Base-by-base conservation (phyloP, 805 yeast genomes). In the Schwanniomyces polymorphus region DNA sequence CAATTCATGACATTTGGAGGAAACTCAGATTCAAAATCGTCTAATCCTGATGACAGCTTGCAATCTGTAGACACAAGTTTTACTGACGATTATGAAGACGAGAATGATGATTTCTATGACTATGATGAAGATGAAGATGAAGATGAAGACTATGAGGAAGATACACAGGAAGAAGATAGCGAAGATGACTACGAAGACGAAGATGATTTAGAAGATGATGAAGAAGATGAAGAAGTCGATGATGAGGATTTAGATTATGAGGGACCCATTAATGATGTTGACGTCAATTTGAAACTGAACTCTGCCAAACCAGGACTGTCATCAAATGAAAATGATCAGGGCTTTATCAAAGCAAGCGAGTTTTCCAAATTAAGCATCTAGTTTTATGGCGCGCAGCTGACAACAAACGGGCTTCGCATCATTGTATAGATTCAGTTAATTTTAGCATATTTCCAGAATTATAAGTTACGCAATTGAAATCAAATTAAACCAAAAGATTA, bases 1-100 rank as follows among this genome's bases (percentile, higher is more conserved):
- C 67, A 62, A 43, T 72, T 73, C 51, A 72, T 67, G 77, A 56
- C 57, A 51, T 61, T 69, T 27, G 70, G 69, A 4, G 64, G 64
- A 11, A 63, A 57, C 38, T 39, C 16, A 8, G 33, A 31, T 26
- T 8, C 10, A 18, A 18, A 26, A 17, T 10, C 14, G 1, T 8
- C 27, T 11, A n/a, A 27, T 9, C 26, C 42, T 8, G 25, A 53
- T 41, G 51, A 50, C 33, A 47, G 49, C 35, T 27, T 43, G 35
- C 27, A 35, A 5, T 44, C 52, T 27, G 51, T 49, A 16, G 56
- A 51, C 25, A 50, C 51, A 34, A 56, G 50, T 25, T 47, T 44
- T 40, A 49, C 48, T 7, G 52, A 41, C 35, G 58, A 52, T 10
- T 57, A 49, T 31, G 63, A 47, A 8, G 66, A 62, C 5, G 60